Evolutionary conservation across 140 eudicot species (phyloP).

Genomic region (Oenanthe javanica): DNA sequence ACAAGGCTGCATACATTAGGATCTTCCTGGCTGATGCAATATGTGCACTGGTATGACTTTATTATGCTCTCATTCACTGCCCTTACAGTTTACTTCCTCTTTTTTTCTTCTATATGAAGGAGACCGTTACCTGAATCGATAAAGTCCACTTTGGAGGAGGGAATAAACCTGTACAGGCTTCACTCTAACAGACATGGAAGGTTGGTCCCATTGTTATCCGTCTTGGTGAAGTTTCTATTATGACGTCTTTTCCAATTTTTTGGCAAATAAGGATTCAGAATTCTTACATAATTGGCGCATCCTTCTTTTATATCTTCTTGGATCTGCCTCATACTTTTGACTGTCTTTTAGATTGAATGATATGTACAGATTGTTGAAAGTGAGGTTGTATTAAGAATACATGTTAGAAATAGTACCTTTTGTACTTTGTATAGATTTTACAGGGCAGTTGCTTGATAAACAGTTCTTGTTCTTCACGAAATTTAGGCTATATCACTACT

Average conservation of each 20-base stretch:
- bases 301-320: not conserved
- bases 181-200: slow-evolving; percentile 73
- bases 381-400: not conserved
- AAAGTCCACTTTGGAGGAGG: slow-evolving; percentile 70
- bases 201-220: slow-evolving; percentile 27
- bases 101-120: slow-evolving; percentile 30
- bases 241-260: not conserved
- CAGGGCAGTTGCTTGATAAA: not conserved
- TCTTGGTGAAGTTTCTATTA: not conserved
- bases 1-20: not conserved
- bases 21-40: not conserved
- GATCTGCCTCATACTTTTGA: not conserved
- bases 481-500: not conserved
- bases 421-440: not conserved
- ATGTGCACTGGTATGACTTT: not conserved
- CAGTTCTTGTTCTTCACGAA: not conserved
- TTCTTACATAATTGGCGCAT: not conserved
- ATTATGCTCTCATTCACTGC: not conserved
- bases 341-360: not conserved
- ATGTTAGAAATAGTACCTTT: not conserved
- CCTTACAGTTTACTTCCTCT: slow-evolving; percentile 16
- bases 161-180: slow-evolving; percentile 66
- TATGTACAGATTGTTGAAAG: not conserved
- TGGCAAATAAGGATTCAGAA: not conserved
- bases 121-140: slow-evolving; percentile 64